phyloP scores from a whole-genome alignment of 2,329 filamentous ascomycete species.

The Verticillium nubilum region DNA sequence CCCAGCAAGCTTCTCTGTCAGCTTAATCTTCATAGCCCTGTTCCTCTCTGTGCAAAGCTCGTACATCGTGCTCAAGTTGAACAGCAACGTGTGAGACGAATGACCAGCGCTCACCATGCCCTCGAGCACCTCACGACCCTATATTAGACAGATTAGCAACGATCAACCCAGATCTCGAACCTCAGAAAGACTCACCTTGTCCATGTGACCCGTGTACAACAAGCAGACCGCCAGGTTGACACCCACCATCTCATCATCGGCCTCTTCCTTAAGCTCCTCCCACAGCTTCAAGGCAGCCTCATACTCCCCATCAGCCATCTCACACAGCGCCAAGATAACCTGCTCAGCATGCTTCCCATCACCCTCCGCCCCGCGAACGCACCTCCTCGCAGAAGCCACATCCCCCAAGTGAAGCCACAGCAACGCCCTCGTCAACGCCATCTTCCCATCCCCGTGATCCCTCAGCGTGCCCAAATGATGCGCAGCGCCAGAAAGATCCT shows the following conservation, averaged over 20 bases:
- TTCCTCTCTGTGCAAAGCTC: slow-evolving; percentile 82
- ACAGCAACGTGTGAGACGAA: slow-evolving; percentile 74
- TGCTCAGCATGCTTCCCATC: slow-evolving; percentile 31
- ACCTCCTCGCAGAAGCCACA: slow-evolving; percentile 56
- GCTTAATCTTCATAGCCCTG: slow-evolving; percentile 59
- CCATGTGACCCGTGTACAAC: slow-evolving; percentile 73
- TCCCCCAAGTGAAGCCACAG: slow-evolving; percentile 78
- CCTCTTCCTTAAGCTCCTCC: slow-evolving; percentile 37
- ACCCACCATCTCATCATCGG: slow-evolving; percentile 61
- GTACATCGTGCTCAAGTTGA: slow-evolving; percentile 88
- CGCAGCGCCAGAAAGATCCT: slow-evolving; percentile 74
- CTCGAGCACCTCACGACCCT: slow-evolving; percentile 65
- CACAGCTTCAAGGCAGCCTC: slow-evolving; percentile 57
- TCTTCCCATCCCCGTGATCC: slow-evolving; percentile 29
- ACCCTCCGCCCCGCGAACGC: slow-evolving; percentile 30
- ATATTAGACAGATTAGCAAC: not conserved
- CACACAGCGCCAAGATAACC: slow-evolving; percentile 62
- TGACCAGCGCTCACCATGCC: slow-evolving; percentile 55
- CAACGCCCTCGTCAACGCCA: slow-evolving; percentile 52
- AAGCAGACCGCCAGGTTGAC: slow-evolving; percentile 83
- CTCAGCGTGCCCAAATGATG: slow-evolving; percentile 62
- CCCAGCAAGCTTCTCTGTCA: slow-evolving; percentile 65
- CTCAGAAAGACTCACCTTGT: slow-evolving; percentile 46
- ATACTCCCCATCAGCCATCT: slow-evolving; percentile 75
- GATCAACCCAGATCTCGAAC: not conserved